Conservation (phyloP, 2,329 filamentous ascomycete species). For the Apiospora arundinis region DNA sequence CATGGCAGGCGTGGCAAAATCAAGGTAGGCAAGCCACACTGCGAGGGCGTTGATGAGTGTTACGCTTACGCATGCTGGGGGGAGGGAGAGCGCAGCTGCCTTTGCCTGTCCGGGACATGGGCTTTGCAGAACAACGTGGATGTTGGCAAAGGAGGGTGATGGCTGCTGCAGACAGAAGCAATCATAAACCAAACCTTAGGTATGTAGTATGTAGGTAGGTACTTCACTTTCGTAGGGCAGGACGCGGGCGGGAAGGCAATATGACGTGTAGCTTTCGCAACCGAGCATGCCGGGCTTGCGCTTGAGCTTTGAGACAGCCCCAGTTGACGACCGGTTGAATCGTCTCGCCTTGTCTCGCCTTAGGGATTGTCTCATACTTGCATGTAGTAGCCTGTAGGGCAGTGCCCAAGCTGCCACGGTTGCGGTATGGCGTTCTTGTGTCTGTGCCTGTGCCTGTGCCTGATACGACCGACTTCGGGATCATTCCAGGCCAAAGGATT, state of each 20-base stretch:
- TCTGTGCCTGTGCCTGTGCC: conserved; percentile 9
- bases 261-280: conserved; percentile 36
- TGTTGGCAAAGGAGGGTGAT: neutral
- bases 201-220: neutral
- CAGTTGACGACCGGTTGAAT: conserved; percentile 24
- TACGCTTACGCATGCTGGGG: neutral
- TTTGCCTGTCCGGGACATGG: conserved; percentile 13
- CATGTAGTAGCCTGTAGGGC: neutral
- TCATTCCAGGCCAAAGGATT: neutral
- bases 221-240: neutral
- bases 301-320: conserved; percentile 23
- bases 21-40: neutral
- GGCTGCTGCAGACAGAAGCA: conserved; percentile 23
- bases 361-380: conserved; percentile 19
- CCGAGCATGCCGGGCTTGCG: conserved; percentile 24
- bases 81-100: neutral
- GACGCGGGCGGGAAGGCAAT: conserved; percentile 9
- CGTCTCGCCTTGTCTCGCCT: conserved; percentile 18
- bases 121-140: neutral
- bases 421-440: neutral
- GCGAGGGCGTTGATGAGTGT: neutral
- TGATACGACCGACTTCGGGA: neutral
- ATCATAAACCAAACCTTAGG: conserved; percentile 22
- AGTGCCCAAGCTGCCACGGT: neutral
- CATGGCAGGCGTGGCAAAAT: neutral